phyloP scores from a whole-genome alignment of 441 rosid genomes.

The Sinapis alba region DNA sequence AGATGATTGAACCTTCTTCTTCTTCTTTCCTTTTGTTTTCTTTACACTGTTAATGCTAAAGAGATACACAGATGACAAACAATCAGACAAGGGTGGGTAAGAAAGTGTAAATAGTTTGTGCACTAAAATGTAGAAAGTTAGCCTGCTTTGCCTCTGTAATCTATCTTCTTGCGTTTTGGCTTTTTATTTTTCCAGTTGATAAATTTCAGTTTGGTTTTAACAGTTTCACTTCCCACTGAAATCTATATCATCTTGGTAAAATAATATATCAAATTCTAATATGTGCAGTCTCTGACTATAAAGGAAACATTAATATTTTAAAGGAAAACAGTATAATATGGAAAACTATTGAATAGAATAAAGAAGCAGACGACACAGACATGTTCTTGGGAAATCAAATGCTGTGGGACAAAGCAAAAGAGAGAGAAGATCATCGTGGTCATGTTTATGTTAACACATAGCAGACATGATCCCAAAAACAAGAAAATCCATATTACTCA shows the following conservation, averaged over 20 bases:
- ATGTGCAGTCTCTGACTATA: background rate
- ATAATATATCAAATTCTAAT: background rate
- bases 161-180: constrained; percentile 23
- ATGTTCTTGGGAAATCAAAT: background rate
- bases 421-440: constrained; percentile 12
- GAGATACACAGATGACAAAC: background rate
- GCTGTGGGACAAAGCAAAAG: background rate
- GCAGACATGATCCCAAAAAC: constrained; percentile 20
- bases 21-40: background rate
- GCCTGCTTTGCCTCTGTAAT: constrained; percentile 15
- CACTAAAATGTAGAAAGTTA: background rate
- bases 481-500: background rate
- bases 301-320: background rate
- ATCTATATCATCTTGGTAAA: background rate
- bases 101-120: constrained; percentile 37
- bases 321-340: no score
- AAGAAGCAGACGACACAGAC: background rate
- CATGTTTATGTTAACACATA: constrained; percentile 17
- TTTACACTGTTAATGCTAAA: background rate
- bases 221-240: background rate
- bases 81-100: background rate
- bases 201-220: constrained; percentile 19
- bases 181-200: background rate
- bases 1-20: constrained; percentile 12
- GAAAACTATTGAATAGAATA: background rate